Evolutionary conservation across 202 grass and related monocot genomes (phyloP).

Genomic region (Zoysia matrella): DNA sequence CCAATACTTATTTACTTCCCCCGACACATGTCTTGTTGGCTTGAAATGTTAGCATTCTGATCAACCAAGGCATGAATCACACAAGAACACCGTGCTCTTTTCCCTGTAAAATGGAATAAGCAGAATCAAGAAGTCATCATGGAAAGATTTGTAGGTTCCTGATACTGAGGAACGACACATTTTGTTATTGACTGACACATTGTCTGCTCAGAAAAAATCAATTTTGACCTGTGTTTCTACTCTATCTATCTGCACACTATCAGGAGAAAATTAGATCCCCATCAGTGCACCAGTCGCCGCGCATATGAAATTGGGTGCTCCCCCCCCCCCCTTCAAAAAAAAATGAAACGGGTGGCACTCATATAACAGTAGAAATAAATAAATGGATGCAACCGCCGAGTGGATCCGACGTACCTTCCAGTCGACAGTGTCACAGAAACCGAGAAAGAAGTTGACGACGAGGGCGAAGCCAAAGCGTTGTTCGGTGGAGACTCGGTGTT

Average conservation of each 20-base stretch:
- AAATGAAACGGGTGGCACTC: too few relatives aligned
- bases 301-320: too few relatives aligned
- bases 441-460: slow-evolving; percentile 73
- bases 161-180: background rate
- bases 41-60: slow-evolving; percentile 65
- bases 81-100: background rate
- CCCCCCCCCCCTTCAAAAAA: too few relatives aligned
- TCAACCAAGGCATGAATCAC: slow-evolving; percentile 65
- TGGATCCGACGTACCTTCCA: slow-evolving; percentile 65
- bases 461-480: slow-evolving; percentile 71
- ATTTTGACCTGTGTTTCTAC: too few relatives aligned
- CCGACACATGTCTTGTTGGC: background rate
- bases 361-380: too few relatives aligned
- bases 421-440: slow-evolving; percentile 91
- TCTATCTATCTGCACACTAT: too few relatives aligned
- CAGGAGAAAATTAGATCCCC: too few relatives aligned
- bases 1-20: too few relatives aligned
- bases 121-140: background rate
- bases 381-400: too few relatives aligned
- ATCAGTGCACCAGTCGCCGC: too few relatives aligned
- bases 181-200: background rate
- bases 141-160: background rate
- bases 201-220: too few relatives aligned
- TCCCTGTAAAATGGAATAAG: background rate
- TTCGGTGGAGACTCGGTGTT: slow-evolving; percentile 62